Percentiles rank a stretch among this genome's conserved stretches.
Conservation (phyloP, 1,139 yeast species). For the Hemisphaericaspora lyxosophila region DNA sequence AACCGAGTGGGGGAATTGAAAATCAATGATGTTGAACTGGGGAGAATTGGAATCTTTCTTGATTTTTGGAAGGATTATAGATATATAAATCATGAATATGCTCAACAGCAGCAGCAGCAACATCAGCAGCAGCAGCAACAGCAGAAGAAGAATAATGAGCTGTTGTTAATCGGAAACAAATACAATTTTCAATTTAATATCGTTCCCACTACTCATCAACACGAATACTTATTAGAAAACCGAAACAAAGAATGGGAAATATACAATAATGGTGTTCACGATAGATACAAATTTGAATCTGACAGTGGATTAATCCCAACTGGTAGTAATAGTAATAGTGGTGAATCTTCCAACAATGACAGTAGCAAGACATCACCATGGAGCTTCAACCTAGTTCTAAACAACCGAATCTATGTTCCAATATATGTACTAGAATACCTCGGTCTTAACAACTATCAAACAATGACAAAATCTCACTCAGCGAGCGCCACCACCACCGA, state of each 20-base stretch:
- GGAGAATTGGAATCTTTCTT: constrained; percentile 35
- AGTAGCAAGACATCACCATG: constrained; percentile 11
- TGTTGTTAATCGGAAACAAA: constrained; percentile 15
- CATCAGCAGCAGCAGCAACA: too few species aligned
- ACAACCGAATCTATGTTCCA: constrained; percentile 29
- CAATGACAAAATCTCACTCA: not conserved
- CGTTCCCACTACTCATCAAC: constrained; percentile 7
- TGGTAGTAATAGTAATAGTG: constrained; percentile 3
- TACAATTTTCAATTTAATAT: constrained; percentile 12
- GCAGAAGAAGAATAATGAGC: constrained; percentile 6
- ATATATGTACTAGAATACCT: constrained; percentile 30
- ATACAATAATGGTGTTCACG: constrained; percentile 3
- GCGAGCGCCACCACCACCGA: not conserved
- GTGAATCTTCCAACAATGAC: constrained; percentile 1
- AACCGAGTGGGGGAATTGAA: constrained; percentile 30
- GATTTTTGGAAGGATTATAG: constrained; percentile 41
- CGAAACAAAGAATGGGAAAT: constrained; percentile 22
- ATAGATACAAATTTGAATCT: constrained; percentile 9
- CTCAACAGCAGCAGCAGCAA: too few species aligned
- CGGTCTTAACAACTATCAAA: constrained; percentile 21
- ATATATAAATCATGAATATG: constrained; percentile 26
- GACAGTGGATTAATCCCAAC: constrained; percentile 10
- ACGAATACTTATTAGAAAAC: constrained; percentile 23
- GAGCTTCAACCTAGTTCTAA: constrained; percentile 25
- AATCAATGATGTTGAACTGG: constrained; percentile 23